A percentile compares a stretch with the other conserved stretches of the same genome.
phyloP scores from a whole-genome alignment of 192 early-diverging fungal genomes.

The Funneliformis geosporum region DNA sequence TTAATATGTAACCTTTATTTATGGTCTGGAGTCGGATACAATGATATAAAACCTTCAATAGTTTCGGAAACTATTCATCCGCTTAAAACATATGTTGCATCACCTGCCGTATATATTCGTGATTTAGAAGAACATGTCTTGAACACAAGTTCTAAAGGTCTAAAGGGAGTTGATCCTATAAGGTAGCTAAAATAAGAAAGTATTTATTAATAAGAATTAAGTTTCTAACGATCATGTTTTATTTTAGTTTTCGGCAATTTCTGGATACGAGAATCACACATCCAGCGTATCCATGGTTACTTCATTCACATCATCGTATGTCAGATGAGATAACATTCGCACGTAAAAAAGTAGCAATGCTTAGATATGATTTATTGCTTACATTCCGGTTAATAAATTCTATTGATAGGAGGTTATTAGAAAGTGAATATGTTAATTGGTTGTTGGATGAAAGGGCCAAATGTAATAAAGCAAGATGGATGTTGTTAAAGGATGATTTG shows the following conservation, averaged over 20 bases:
- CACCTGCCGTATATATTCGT: conserved; percentile 50
- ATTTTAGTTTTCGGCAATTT: conserved; percentile 34
- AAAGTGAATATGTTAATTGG: conserved; percentile 59
- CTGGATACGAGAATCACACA: conserved; percentile 14
- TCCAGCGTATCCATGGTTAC: conserved; percentile 45
- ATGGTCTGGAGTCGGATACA: not conserved
- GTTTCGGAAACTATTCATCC: not conserved
- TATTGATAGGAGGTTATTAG: conserved; percentile 46
- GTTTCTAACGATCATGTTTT: not conserved
- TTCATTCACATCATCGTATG: conserved; percentile 45
- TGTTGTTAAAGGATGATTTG: conserved; percentile 17
- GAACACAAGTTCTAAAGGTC: conserved; percentile 6
- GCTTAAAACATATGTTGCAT: conserved; percentile 33
- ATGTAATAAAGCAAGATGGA: conserved; percentile 33
- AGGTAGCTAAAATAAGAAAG: not conserved
- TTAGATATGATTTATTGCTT: conserved; percentile 52
- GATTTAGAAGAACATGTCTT: conserved; percentile 51
- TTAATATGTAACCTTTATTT: conserved; percentile 9
- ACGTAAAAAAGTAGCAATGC: conserved; percentile 48
- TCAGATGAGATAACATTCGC: conserved; percentile 48
- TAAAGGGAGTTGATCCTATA: not conserved
- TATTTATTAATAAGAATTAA: not conserved
- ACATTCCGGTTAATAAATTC: conserved; percentile 51
- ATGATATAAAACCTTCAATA: not conserved
- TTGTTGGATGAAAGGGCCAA: conserved; percentile 47